Evolutionary conservation across 345 rosid species (phyloP).

Genomic region (Populus nigra): DNA sequence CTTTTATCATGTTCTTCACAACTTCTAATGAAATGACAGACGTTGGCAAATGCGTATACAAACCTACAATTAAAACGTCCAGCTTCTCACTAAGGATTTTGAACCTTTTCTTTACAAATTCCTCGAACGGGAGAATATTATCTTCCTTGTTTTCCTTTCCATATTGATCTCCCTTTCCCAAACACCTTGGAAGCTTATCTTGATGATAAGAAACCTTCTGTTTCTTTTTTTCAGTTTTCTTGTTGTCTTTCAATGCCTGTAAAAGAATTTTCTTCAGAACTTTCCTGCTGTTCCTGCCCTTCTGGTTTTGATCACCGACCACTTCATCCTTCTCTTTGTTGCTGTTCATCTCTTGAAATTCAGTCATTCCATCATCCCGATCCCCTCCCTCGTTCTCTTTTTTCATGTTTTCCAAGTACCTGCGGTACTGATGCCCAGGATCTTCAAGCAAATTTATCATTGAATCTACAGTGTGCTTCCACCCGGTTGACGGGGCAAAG

Average conservation of each 20-base stretch:
- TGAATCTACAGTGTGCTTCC: slow-evolving; percentile 26
- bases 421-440: slow-evolving; percentile 10
- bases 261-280: neutral
- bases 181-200: neutral
- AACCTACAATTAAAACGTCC: neutral
- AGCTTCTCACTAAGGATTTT: neutral
- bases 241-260: neutral
- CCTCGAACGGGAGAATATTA: neutral
- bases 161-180: neutral
- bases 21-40: neutral
- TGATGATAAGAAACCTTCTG: neutral
- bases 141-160: neutral
- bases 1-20: neutral
- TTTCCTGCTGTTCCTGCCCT: neutral
- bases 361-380: neutral
- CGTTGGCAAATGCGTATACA: slow-evolving; percentile 8
- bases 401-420: neutral
- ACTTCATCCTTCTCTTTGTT: neutral
- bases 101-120: slow-evolving; percentile 4
- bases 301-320: neutral
- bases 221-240: neutral
- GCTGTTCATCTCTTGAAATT: neutral
- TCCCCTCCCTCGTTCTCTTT: neutral
- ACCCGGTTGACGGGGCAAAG: slow-evolving; percentile 30
- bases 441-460: slow-evolving; percentile 38